Evolutionary conservation across 306 rosid species (phyloP), one percentile per base, ranked within the genome.

Genomic region (Vigna mungo): DNA sequence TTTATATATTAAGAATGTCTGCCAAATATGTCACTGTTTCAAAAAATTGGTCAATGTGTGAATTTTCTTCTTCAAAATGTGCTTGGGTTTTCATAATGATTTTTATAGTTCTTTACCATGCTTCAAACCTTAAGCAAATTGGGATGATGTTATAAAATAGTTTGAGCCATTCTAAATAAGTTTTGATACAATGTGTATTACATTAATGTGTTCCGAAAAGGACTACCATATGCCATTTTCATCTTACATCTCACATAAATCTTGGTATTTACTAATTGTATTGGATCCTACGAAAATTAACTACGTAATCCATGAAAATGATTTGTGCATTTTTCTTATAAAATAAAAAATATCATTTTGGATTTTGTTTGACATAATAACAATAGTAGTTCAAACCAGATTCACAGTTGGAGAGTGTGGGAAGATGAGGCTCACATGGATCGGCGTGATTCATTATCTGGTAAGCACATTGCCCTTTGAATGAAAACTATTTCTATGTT

Each of bases 331-430:
- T 36, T 1, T 25, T 15, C 6, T 32, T 47, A 14, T 48, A n/a
- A 20, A 0, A 12, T 21, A 55, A 55, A 21, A 21, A 44, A 30
- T 74, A 32, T 46, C 75, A 78, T 27, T 77, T 56, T 69, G 37
- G 32, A 20, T 66, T 71, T 58, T 65, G 78, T 81, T 84, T 62
- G 81, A 59, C 56, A 74, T 68, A 78, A 23, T 81, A 77, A 83
- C 79, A 61, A 64, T 65, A 53, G 72, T 69, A 66, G 66, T 85
- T 70, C 79, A 69, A 71, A 77, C 72, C 97, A 95, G 99, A 87
- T 91, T 84, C 97, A 95, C 76, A 91, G 92, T 82, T 95, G 99
- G 99, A 89, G 99, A 86, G 86, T 18, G 62, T 95, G 99, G 99
- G 99, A 95, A 73, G 90, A 89, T 30, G 96, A 88, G 82, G 98